Base-by-base conservation (phyloP, 2,329 filamentous ascomycete species). In the Paecilomyces sp. region DNA sequence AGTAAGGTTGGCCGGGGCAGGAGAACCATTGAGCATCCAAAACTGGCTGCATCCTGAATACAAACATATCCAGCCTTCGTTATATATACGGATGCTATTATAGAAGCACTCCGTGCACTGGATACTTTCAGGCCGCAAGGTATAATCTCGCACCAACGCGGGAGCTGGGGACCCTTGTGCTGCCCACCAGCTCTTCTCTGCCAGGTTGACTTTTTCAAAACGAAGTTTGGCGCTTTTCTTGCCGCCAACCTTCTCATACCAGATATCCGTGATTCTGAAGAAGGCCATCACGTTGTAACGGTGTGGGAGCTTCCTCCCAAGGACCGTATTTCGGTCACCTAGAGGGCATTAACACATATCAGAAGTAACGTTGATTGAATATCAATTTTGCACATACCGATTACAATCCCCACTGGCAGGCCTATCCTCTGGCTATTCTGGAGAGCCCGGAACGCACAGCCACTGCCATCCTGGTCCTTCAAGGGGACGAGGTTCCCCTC, bases 221-320 rank as follows among this genome's bases (percentile, higher is more conserved):
- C 88, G 83, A 28, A 88, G 79, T 63, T 84, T 85, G 65, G 83
- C 81, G 0, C 80, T 77, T 1, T 70, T 72, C 5, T 70, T 77
- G 1, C 65, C 66, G 1, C 68, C 70, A 1, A 76, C 70, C 61
- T 79, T 81, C 65, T 92, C 89, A 11, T 74, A 77, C 89, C 89
- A 92, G 0, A 91, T 77, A 55, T 88, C 77, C 0, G 87, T 88
- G 12, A 89, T 77, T 55, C 86, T 83, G 69, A 90, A 92, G 70
- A 81, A 86, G n/a, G 80, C 87, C 51, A 92, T 77, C 0, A 91
- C 84, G 58, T 82, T 85, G 66, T 86, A 91, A 0, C 80, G 75
- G 60, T 87, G 79, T 0, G 83, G 82, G 7, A 87, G 75, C 28
- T 77, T 74, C 1, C 78, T 79, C 0, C 79, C 77, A 18, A 82